phyloP scores from a whole-genome alignment of 2,329 filamentous ascomycete species.

The Alternaria conjuncta region DNA sequence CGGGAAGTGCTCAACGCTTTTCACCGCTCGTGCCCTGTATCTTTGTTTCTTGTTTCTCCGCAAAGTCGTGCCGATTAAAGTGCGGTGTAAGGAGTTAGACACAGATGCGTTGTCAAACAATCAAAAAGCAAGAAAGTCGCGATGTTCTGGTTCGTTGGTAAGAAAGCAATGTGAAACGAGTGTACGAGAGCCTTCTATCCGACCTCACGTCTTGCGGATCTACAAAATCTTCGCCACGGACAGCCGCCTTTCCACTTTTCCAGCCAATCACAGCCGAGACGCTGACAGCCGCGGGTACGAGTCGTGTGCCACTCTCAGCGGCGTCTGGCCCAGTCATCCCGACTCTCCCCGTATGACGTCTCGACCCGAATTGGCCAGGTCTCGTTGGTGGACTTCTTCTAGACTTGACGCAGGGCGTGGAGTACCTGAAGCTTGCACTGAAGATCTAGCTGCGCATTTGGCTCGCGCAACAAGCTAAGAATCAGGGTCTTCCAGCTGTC shows the following conservation, averaged over 20 bases:
- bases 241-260: not conserved
- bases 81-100: conserved; percentile 7
- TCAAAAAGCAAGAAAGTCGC: not conserved
- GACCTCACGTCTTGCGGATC: conserved; percentile 1
- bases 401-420: conserved; percentile 11
- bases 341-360: conserved; percentile 32
- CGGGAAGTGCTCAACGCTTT: conserved; percentile 20
- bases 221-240: conserved; percentile 13
- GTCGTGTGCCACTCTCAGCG: conserved; percentile 16
- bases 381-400: conserved; percentile 8
- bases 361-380: not conserved
- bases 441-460: not conserved
- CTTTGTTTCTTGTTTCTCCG: conserved; percentile 1
- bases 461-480: not conserved
- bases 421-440: conserved; percentile 10
- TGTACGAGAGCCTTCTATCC: conserved; percentile 3
- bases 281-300: conserved; percentile 4
- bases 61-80: not conserved
- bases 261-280: conserved; percentile 14
- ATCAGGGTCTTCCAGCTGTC: conserved; percentile 12
- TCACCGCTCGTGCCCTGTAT: conserved; percentile 15
- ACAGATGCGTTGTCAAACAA: conserved; percentile 4
- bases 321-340: conserved; percentile 15
- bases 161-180: conserved; percentile 1
- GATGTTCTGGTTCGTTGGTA: not conserved